Evolutionary conservation across 345 rosid species (phyloP).

Genomic region (Camelina sativa): DNA sequence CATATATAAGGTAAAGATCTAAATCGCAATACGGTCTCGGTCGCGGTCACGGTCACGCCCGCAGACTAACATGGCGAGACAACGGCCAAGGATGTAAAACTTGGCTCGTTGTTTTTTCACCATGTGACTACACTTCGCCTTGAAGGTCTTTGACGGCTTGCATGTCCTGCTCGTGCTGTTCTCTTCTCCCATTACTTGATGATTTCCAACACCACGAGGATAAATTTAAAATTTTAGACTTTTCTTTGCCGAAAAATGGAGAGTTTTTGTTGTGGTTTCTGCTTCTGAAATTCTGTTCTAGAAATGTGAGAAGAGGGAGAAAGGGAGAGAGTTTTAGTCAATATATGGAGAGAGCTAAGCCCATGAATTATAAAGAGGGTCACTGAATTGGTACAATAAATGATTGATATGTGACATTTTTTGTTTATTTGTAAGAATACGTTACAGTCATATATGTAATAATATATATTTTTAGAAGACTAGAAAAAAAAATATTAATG

Average conservation of each 20-base stretch:
- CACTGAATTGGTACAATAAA: conserved; percentile 32
- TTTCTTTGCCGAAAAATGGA: neutral
- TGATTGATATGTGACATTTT: conserved; percentile 38
- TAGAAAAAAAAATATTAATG: neutral
- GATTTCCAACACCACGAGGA: conserved; percentile 20
- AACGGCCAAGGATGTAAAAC: conserved; percentile 82
- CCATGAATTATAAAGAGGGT: conserved; percentile 26
- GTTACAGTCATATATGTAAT: conserved; percentile 17
- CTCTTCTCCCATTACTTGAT: conserved; percentile 35
- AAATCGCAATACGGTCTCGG: conserved; percentile 28
- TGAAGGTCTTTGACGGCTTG: conserved; percentile 61
- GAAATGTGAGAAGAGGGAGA: conserved; percentile 34
- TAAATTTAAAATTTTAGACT: neutral
- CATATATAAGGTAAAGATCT: conserved; percentile 16
- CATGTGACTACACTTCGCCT: conserved; percentile 73
- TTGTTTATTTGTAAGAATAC: conserved; percentile 27
- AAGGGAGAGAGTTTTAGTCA: conserved; percentile 25
- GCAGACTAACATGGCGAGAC: conserved; percentile 78
- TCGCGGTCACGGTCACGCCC: conserved; percentile 59
- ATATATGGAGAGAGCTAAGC: conserved; percentile 41
- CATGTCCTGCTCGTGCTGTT: conserved; percentile 42
- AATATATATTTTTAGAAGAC: conserved; percentile 3
- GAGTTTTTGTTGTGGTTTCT: conserved; percentile 14
- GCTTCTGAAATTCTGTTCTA: conserved; percentile 19
- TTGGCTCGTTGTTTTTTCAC: conserved; percentile 80